Conservation (phyloP, 768 basidiomycete species). For the Boletus tylopilopsis region DNA sequence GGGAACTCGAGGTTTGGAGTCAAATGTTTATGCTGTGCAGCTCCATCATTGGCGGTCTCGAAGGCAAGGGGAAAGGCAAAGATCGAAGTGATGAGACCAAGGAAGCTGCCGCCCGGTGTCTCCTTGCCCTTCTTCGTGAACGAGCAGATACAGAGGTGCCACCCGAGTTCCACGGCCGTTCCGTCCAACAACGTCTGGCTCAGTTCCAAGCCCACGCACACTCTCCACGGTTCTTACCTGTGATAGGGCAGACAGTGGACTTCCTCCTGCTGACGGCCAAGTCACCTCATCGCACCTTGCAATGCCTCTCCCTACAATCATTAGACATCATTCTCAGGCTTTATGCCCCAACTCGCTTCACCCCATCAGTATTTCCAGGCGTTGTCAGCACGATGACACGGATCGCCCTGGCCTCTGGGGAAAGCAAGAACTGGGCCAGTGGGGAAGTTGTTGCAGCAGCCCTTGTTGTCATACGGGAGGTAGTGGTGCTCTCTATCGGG, state of each 20-base stretch:
- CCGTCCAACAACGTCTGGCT: constrained; percentile 32
- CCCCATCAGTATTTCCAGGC: constrained; percentile 78
- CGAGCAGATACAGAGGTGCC: constrained; percentile 41
- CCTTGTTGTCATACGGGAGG: constrained; percentile 51
- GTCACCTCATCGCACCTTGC: constrained; percentile 58
- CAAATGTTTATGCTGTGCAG: constrained; percentile 79
- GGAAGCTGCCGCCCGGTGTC: constrained; percentile 65
- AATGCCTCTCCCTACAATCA: constrained; percentile 57
- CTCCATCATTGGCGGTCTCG: constrained; percentile 60
- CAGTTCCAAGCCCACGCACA: constrained; percentile 40
- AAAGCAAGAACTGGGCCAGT: constrained; percentile 64
- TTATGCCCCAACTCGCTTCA: constrained; percentile 49
- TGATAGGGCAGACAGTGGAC: constrained; percentile 81
- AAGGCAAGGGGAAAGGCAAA: constrained; percentile 64
- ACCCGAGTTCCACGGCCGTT: constrained; percentile 21
- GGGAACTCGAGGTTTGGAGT: constrained; percentile 72
- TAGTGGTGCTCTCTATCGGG: constrained; percentile 56
- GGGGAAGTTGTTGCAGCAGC: constrained; percentile 62
- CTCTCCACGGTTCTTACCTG: constrained; percentile 56
- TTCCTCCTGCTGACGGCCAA: constrained; percentile 58
- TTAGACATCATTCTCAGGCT: constrained; percentile 47
- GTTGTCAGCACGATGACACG: constrained; percentile 75
- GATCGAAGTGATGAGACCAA: constrained; percentile 79
- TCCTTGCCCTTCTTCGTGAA: constrained; percentile 59
- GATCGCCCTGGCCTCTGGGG: constrained; percentile 53